phyloP scores from a whole-genome alignment of 2,329 filamentous ascomycete species.

The Periconia digitata region DNA sequence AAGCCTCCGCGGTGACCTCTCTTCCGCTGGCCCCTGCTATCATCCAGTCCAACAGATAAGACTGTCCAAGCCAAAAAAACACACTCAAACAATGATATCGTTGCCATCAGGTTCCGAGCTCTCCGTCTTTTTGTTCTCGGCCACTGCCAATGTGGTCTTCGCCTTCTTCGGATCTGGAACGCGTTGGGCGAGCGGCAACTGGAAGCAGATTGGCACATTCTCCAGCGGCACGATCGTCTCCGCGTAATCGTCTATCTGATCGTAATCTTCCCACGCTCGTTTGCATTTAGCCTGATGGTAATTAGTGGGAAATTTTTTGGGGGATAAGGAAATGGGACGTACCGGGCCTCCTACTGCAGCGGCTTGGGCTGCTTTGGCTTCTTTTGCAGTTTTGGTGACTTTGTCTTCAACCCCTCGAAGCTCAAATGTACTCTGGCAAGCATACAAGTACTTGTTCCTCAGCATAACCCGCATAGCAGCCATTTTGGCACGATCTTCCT shows the following conservation, averaged over 20 bases:
- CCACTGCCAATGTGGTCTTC: too few relatives aligned
- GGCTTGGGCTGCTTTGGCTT: too few relatives aligned
- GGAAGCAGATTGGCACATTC: conserved; percentile 1
- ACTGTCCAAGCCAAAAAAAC: too few relatives aligned
- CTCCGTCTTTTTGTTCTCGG: conserved; percentile 2
- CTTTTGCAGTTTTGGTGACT: too few relatives aligned
- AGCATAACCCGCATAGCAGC: conserved; percentile 3
- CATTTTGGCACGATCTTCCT: conserved; percentile 3
- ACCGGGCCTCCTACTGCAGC: too few relatives aligned
- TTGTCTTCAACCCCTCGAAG: not conserved
- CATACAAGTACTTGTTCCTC: conserved; percentile 8
- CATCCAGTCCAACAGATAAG: too few relatives aligned
- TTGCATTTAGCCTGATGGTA: not conserved
- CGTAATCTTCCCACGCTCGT: conserved; percentile 2
- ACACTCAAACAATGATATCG: too few relatives aligned
- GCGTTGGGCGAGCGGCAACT: not conserved
- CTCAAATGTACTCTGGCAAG: conserved; percentile 4
- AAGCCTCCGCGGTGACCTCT: too few relatives aligned
- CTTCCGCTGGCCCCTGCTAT: too few relatives aligned
- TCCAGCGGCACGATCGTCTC: not conserved
- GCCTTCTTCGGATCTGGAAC: not conserved
- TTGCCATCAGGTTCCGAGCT: too few relatives aligned
- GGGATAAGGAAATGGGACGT: not conserved
- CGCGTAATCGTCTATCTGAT: not conserved
- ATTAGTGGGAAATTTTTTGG: not conserved